Conservation (phyloP, 345 rosid species). For the Lenwebbia sp. region DNA sequence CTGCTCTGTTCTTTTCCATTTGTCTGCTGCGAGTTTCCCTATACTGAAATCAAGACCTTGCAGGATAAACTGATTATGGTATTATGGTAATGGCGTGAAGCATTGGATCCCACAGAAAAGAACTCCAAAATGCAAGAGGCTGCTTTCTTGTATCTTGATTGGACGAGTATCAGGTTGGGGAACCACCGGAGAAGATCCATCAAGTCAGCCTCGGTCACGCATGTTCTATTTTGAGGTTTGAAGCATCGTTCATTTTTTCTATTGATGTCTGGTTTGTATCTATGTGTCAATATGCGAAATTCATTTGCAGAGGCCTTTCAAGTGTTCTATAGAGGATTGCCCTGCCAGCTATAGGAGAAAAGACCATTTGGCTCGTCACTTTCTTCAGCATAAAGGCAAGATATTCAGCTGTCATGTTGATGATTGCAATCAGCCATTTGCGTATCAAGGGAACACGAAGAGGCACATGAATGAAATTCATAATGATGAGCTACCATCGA, state of each 20-base stretch:
- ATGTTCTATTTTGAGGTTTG: constrained; percentile 26
- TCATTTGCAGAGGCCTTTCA: constrained; percentile 54
- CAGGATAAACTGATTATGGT: background rate
- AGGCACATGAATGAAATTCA: constrained; percentile 58
- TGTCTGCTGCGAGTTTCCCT: background rate
- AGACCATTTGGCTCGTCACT: constrained; percentile 80
- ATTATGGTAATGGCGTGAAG: background rate
- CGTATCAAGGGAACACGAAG: constrained; percentile 37
- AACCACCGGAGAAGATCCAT: constrained; percentile 99
- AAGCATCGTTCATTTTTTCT: background rate
- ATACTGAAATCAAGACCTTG: background rate
- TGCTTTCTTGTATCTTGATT: constrained; percentile 32
- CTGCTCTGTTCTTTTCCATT: background rate
- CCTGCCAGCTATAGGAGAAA: constrained; percentile 67
- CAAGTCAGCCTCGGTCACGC: constrained; percentile 90
- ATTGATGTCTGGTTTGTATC: background rate
- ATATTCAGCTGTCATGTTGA: constrained; percentile 59
- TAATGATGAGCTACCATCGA: constrained; percentile 4
- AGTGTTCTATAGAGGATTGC: constrained; percentile 60
- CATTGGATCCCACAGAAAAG: constrained; percentile 92
- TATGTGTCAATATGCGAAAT: background rate
- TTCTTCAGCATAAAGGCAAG: constrained; percentile 60
- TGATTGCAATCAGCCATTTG: constrained; percentile 41
- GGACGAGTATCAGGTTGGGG: constrained; percentile 99
- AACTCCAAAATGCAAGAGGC: constrained; percentile 99